Evolutionary conservation across 768 basidiomycete genomes (phyloP).

Genomic region (Amanita subjunquillea): DNA sequence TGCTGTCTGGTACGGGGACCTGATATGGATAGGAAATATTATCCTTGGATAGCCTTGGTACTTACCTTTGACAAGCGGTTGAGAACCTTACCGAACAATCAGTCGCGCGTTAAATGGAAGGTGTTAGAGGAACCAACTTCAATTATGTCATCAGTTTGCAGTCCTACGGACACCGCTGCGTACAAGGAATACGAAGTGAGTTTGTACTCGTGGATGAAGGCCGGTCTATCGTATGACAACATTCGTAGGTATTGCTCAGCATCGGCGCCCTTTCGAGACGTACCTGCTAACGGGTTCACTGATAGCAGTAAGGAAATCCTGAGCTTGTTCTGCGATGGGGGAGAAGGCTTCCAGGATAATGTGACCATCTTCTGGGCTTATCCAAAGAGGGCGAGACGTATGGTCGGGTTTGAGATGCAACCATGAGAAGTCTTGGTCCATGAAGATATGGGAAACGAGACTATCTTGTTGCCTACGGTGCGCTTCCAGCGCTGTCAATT

Average conservation of each 20-base stretch:
- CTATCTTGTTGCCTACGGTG: slow-evolving; percentile 68
- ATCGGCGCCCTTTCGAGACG: slow-evolving; percentile 22
- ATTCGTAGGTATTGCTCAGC: slow-evolving; percentile 19
- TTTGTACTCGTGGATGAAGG: slow-evolving; percentile 98
- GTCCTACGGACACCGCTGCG: slow-evolving; percentile 95
- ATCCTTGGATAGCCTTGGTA: slow-evolving; percentile 1
- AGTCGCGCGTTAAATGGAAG: slow-evolving; percentile 10
- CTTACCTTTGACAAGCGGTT: slow-evolving; percentile 72
- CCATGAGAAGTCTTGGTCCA: slow-evolving; percentile 79
- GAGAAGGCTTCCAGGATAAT: slow-evolving; percentile 98
- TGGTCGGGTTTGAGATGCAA: slow-evolving; percentile 88
- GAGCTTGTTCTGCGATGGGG: slow-evolving; percentile 95
- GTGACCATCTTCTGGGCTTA: slow-evolving; percentile 82
- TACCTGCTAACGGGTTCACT: slow-evolving; percentile 98
- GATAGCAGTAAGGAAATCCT: slow-evolving; percentile 96
- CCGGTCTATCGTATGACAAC: slow-evolving; percentile 48
- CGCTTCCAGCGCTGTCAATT: slow-evolving; percentile 43
- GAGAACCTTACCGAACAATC: slow-evolving; percentile 46
- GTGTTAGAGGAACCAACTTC: slow-evolving; percentile 54
- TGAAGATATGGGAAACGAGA: slow-evolving; percentile 75
- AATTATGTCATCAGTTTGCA: slow-evolving; percentile 97
- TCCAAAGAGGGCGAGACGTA: slow-evolving; percentile 89
- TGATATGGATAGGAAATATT: slow-evolving; percentile 18
- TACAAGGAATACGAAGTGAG: slow-evolving; percentile 96
- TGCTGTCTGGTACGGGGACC: slow-evolving; percentile 88